These are phyloP conservation scores for Arthrobotrys megalospora DNA, from an alignment of 2,329 filamentous ascomycete species.

Conservation along the genomic window DNA sequence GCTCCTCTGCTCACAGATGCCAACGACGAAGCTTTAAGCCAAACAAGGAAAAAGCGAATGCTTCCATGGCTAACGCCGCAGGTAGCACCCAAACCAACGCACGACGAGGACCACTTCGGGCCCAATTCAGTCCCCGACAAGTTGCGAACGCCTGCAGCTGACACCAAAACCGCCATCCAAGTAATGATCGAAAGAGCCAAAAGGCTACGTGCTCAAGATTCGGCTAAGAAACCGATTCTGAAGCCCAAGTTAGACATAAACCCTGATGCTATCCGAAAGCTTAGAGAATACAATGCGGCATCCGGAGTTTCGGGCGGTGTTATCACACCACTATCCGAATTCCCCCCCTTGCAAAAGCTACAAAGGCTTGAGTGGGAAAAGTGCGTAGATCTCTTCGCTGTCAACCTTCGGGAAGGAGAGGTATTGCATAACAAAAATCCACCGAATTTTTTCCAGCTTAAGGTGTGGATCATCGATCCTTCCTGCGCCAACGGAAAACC, in stretches of 20 bases:
- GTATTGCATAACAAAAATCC: constrained; percentile 54
- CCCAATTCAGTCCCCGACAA: constrained; percentile 29
- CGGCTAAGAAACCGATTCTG: constrained; percentile 19
- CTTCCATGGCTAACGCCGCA: constrained; percentile 49
- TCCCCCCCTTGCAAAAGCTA: constrained; percentile 60
- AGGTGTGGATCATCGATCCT: constrained; percentile 63
- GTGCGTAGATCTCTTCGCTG: constrained; percentile 63
- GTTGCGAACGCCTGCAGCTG: constrained; percentile 8
- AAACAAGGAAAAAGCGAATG: constrained; percentile 10
- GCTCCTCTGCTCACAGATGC: not conserved
- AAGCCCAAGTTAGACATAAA: constrained; percentile 36
- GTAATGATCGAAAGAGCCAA: constrained; percentile 20
- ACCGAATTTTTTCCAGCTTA: constrained; percentile 62
- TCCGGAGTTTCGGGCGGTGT: constrained; percentile 36
- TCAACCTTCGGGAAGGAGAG: constrained; percentile 60
- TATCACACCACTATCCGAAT: constrained; percentile 62
- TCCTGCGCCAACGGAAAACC: constrained; percentile 59
- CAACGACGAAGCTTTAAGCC: not conserved
- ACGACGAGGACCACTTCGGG: not conserved
- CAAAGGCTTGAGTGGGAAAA: constrained; percentile 62
- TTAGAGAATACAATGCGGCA: constrained; percentile 29
- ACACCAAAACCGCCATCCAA: constrained; percentile 18
- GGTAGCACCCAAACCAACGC: not conserved
- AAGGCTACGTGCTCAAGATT: constrained; percentile 10
- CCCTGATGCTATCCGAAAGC: constrained; percentile 31